Base-by-base conservation (phyloP, 1,284 basidiomycete genomes). In the Rhodotorula sp. region DNA sequence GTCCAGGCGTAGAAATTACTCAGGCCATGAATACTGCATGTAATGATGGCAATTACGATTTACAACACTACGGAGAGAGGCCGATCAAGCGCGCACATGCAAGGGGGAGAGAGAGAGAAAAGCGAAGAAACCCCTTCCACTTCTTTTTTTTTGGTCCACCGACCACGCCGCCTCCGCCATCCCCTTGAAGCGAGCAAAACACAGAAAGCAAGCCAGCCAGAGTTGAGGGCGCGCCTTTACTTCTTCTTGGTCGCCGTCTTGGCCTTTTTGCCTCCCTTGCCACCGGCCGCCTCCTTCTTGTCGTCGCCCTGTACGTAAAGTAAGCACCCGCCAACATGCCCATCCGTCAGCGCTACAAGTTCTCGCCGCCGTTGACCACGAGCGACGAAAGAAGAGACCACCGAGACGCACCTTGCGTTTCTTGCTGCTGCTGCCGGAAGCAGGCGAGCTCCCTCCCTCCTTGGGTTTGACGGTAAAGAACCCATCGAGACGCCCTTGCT, bases 401-500 rank as follows among this genome's bases (percentile, higher is more conserved):
- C n/a, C 4, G 33, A 12, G 29, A 65, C 62, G 49, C n/a, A 66
- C 71, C 66, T 68, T 71, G 54, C 69, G 58, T 64, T 71, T 71
- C 45, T 33, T 29, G 45, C 29, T 24, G 29, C 30, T 10, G 45
- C 49, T 49, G 33, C 57, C 37, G 1, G 37, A 42, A 42, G 37
- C 37, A 42, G 37, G 37, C 37, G 37, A 42, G 37, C 37, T 42
- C 37, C 37, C 37, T 37, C 37, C 67, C 26, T 68, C 67, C 46
- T 67, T 68, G 29, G 73, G 70, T 53, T 67, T 60, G 60, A 72
- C 70, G 29, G 62, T 87, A 82, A 99, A 99, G 83, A 98, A 99
- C 0, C 93, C 91, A 77, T 99, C 96, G 14, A 99, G 84, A 17
- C 95, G 88, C 14, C 95, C 95, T 83, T 99, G 96, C 78, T 98